Percentiles rank a stretch among this genome's conserved stretches.
phyloP scores from a whole-genome alignment of 768 basidiomycete genomes.

The Phallus indusiatus region DNA sequence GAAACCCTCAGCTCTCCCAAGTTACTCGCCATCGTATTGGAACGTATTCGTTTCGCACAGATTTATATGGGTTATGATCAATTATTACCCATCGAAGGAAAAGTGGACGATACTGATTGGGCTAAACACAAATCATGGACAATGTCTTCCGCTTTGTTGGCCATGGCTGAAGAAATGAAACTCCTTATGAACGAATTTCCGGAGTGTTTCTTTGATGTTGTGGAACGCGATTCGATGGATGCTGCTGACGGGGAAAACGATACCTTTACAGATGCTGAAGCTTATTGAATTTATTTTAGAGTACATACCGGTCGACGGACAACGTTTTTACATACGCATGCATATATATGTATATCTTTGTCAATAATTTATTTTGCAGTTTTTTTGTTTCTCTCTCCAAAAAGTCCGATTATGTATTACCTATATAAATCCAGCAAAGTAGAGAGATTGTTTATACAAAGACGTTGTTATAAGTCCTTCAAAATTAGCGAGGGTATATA shows the following conservation, averaged over 20 bases:
- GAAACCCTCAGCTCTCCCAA: slow-evolving; percentile 38
- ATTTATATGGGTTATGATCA: slow-evolving; percentile 51
- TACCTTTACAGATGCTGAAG: background rate
- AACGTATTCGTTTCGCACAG: slow-evolving; percentile 53
- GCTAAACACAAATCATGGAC: slow-evolving; percentile 38
- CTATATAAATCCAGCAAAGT: too few species aligned
- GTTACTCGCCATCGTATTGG: slow-evolving; percentile 50
- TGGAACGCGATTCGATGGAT: background rate
- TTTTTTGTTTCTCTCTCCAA: too few species aligned
- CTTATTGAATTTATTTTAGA: too few species aligned
- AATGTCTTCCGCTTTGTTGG: slow-evolving; percentile 39
- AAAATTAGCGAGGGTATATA: too few species aligned
- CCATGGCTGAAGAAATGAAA: slow-evolving; percentile 44
- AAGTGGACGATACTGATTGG: slow-evolving; percentile 12
- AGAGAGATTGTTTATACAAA: too few species aligned
- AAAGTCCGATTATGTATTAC: too few species aligned
- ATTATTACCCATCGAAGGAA: slow-evolving; percentile 38
- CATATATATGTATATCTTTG: too few species aligned
- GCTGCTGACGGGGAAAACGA: background rate
- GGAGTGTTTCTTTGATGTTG: slow-evolving; percentile 4
- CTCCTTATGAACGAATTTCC: slow-evolving; percentile 51
- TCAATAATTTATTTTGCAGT: too few species aligned
- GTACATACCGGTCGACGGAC: too few species aligned
- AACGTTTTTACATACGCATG: too few species aligned
- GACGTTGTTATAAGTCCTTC: too few species aligned